Evolutionary conservation across 2,329 filamentous ascomycete genomes (phyloP).

Genomic region (Colletotrichum musae): DNA sequence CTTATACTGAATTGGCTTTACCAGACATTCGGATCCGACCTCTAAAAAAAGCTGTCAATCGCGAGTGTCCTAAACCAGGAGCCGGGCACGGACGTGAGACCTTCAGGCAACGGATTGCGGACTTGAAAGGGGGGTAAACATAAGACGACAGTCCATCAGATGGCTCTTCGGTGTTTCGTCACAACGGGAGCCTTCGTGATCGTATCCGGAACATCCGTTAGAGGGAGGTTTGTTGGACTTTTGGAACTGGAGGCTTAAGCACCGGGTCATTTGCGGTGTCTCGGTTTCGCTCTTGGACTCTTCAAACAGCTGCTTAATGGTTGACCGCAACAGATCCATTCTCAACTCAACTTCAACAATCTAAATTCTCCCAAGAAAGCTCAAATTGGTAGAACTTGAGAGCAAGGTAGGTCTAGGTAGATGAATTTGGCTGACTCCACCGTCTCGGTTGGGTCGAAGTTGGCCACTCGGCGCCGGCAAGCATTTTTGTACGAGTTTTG

Average conservation of each 20-base stretch:
- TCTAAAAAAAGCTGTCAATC: not conserved
- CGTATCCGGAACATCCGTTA: slow-evolving; percentile 10
- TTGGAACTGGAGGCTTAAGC: too few relatives aligned
- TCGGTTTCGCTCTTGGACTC: too few relatives aligned
- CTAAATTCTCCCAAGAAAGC: not conserved
- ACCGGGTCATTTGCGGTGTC: too few relatives aligned
- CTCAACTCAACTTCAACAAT: not conserved
- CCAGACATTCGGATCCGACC: not conserved
- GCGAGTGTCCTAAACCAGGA: not conserved
- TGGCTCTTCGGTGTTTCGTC: not conserved
- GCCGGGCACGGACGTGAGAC: too few relatives aligned
- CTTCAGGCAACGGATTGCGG: slow-evolving; percentile 5
- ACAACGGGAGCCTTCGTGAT: not conserved
- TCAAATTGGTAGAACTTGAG: not conserved
- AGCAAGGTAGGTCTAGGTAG: not conserved
- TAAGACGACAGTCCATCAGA: not conserved
- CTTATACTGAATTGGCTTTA: not conserved
- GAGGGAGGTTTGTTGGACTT: too few relatives aligned
- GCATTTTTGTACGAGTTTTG: not conserved
- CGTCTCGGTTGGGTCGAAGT: not conserved
- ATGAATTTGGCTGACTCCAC: not conserved
- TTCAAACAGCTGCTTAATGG: too few relatives aligned
- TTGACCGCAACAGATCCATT: too few relatives aligned
- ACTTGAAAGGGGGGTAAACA: not conserved
- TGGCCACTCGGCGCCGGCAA: not conserved